Conservation (phyloP, 1,139 yeast genomes). For the Spathaspora sp. region DNA sequence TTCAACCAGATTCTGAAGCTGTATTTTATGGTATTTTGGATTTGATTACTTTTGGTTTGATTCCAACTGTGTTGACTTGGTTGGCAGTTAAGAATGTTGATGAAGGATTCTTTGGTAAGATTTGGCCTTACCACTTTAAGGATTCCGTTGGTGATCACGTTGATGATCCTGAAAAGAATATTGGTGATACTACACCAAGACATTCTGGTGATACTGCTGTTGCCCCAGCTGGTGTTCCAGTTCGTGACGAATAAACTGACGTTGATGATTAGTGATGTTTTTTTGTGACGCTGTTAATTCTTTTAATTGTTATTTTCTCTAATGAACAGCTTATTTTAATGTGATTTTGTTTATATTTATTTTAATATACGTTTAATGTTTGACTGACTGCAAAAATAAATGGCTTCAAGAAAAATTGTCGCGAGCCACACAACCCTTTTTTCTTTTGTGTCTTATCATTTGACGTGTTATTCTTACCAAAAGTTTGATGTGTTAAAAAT, state of each 20-base stretch:
- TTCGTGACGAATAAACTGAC: slow-evolving; percentile 4
- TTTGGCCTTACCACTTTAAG: slow-evolving; percentile 19
- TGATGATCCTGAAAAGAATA: slow-evolving; percentile 19
- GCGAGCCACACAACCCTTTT: neutral
- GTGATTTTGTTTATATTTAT: neutral
- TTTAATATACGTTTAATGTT: neutral
- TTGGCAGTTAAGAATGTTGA: slow-evolving; percentile 27
- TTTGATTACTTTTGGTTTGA: slow-evolving; percentile 40
- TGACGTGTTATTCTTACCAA: neutral
- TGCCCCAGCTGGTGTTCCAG: slow-evolving; percentile 18
- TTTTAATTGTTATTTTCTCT: neutral
- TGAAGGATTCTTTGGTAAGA: slow-evolving; percentile 29
- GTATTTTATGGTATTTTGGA: slow-evolving; percentile 66
- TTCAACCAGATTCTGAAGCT: slow-evolving; percentile 66
- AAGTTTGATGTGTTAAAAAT: neutral
- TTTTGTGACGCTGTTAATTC: neutral
- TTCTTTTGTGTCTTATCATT: neutral
- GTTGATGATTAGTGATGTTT: neutral
- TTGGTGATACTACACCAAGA: slow-evolving; percentile 32
- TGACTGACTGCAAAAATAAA: neutral
- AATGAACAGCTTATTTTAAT: neutral
- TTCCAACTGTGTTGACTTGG: slow-evolving; percentile 42
- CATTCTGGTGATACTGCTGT: slow-evolving; percentile 38
- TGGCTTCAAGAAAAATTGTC: neutral
- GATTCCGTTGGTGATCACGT: slow-evolving; percentile 3